Conservation (phyloP, 768 basidiomycete genomes). For the Hericium coralloides region DNA sequence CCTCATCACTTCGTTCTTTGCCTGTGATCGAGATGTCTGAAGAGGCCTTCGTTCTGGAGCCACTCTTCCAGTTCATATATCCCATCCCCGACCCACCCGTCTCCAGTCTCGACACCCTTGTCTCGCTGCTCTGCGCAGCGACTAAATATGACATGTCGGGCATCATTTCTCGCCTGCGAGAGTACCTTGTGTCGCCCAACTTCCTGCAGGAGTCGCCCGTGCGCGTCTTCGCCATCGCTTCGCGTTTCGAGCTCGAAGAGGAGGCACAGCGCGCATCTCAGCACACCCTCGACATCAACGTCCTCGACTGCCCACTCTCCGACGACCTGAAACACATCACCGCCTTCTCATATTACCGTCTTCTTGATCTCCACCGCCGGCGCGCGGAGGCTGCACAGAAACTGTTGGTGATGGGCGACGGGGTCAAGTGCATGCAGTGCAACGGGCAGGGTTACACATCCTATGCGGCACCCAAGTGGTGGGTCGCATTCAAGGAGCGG, state of each 20-base stretch:
- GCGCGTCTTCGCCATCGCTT: conserved; percentile 65
- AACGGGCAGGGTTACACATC: conserved; percentile 39
- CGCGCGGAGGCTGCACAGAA: conserved; percentile 41
- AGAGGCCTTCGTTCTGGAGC: conserved; percentile 31
- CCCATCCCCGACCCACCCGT: conserved; percentile 48
- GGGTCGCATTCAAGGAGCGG: conserved; percentile 47
- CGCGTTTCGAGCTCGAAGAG: conserved; percentile 52
- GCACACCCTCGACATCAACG: conserved; percentile 42
- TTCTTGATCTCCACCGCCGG: conserved; percentile 49
- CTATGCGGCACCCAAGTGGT: conserved; percentile 56
- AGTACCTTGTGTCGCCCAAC: conserved; percentile 37
- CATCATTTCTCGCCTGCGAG: conserved; percentile 40
- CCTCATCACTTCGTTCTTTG: conserved; percentile 15
- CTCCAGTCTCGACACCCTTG: conserved; percentile 43
- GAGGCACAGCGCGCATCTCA: conserved; percentile 55
- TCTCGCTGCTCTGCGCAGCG: conserved; percentile 41
- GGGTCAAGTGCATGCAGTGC: conserved; percentile 61
- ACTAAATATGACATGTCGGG: conserved; percentile 54
- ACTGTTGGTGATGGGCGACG: conserved; percentile 36
- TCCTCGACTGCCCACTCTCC: conserved; percentile 48
- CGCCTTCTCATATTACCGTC: conserved; percentile 59
- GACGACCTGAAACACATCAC: conserved; percentile 60
- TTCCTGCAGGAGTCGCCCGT: conserved; percentile 42
- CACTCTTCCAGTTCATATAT: conserved; percentile 53
- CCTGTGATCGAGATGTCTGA: conserved; percentile 54